These are phyloP conservation scores for Cercospora canescens DNA, from an alignment of 2,329 filamentous ascomycete genomes.

Conservation along the genomic window DNA sequence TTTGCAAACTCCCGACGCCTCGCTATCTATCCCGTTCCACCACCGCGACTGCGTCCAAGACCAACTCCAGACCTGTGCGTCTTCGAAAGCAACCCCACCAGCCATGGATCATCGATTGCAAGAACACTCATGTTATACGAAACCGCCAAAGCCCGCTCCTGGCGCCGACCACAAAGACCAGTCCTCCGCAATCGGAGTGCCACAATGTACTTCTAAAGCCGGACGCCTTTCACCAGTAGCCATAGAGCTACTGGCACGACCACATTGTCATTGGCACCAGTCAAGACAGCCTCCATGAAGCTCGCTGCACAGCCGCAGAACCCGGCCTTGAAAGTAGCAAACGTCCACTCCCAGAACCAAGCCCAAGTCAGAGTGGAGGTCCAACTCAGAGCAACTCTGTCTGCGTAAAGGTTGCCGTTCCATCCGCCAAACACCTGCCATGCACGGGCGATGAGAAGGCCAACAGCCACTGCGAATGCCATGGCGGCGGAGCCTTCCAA, in stretches of 20 bases:
- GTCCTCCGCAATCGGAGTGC: background rate
- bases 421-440: slow-evolving; percentile 82
- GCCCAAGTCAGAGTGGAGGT: slow-evolving; percentile 5
- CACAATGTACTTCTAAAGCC: slow-evolving; percentile 43
- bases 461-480: slow-evolving; percentile 72
- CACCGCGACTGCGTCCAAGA: background rate
- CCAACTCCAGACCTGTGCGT: background rate
- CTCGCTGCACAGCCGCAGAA: slow-evolving; percentile 79
- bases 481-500: slow-evolving; percentile 86
- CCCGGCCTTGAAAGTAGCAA: slow-evolving; percentile 58
- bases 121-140: background rate
- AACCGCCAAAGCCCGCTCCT: background rate
- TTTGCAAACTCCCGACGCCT: slow-evolving; percentile 4
- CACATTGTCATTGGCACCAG: slow-evolving; percentile 97
- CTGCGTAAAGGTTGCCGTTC: slow-evolving; percentile 35
- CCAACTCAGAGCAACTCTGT: slow-evolving; percentile 1
- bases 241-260: slow-evolving; percentile 91
- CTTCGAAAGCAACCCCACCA: background rate
- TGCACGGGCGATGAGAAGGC: slow-evolving; percentile 66
- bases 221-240: slow-evolving; percentile 81
- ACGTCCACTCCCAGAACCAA: slow-evolving; percentile 27
- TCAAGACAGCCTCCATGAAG: slow-evolving; percentile 90
- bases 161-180: background rate
- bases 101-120: background rate
- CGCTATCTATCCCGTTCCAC: slow-evolving; percentile 1